Evolutionary conservation across 2,329 filamentous ascomycete species (phyloP), one percentile per base, ranked within the genome.

Genomic region (Xylaria sp.): DNA sequence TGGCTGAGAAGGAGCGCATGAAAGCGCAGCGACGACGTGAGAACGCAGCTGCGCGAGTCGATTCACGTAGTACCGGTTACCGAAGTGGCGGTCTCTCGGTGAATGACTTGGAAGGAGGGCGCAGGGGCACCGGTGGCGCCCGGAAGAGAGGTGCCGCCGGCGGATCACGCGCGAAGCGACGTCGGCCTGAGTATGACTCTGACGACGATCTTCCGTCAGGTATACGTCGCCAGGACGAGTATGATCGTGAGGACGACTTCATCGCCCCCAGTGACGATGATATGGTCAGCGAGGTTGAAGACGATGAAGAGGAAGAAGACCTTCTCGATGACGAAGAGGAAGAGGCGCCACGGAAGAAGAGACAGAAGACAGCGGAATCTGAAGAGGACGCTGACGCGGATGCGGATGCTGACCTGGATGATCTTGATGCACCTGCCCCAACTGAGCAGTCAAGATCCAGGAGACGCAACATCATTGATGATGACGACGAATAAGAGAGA

Each of bases 201-300:
- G 92, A 94, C 74, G 91, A 93, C 73, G 91, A 92, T 68, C 84
- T 90, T 44, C 88, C 89, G 18, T 86, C 87, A 46, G 88, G 89
- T 39, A 84, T 83, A 55, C 86, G 86, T 39, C 87, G 88, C 62
- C 87, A 91, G 69, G 91, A 94, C 72, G 91, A 93, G 74, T 95
- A 95, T 77, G 92, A 94, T 71, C 86, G 91, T 77, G 91, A 91
- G 41, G 92, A 95, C 76, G 92, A 91, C 66, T 95, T 95, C 78
- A 87, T 95, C 65, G 92, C 91, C 3, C 85, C 85, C 3, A 94
- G 91, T 75, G 92, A 94, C 73, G 91, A 93, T 68, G 92, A 94
- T 51, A 80, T 80, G 65, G 79, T 81, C 51, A 76, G 75, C n/a
- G 88, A 88, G 50, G 82, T 84, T 68, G 88, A 87, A 39, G 88